Evolutionary conservation across 75 land plant species (phyloP).

Genomic region (Selaginella tamariscina): DNA sequence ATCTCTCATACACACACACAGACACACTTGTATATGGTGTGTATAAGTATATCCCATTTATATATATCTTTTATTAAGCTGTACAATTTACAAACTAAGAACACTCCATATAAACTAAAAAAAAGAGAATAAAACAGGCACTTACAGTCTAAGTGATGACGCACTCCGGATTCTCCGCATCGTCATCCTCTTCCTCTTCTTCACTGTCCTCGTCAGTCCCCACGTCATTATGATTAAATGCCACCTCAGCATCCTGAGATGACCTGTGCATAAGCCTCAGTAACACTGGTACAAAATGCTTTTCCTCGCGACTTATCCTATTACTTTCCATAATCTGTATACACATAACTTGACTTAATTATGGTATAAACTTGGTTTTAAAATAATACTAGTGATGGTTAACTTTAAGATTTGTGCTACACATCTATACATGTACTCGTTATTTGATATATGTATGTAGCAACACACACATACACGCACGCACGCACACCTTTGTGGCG

Average conservation of each 20-base stretch:
- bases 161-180: conserved; percentile 11
- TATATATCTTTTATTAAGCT: too few relatives aligned
- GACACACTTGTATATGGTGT: too few relatives aligned
- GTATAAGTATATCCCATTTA: too few relatives aligned
- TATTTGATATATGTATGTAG: too few relatives aligned
- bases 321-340: conserved; percentile 50
- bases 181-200: conserved; percentile 27
- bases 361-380: not conserved
- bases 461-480: not conserved
- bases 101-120: too few relatives aligned
- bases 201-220: conserved; percentile 21
- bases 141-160: not conserved
- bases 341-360: conserved; percentile 2
- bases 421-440: too few relatives aligned
- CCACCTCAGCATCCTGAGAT: conserved; percentile 17
- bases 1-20: too few relatives aligned
- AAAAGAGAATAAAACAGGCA: too few relatives aligned
- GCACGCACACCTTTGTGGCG: conserved; percentile 42
- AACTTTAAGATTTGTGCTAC: not conserved
- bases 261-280: not conserved
- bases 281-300: not conserved
- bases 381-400: not conserved
- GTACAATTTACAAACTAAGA: too few relatives aligned
- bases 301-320: conserved; percentile 39
- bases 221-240: conserved; percentile 32